Evolutionary conservation across 257 asterid genomes (phyloP), one percentile per base, ranked within the genome.

Genomic region (Nemophila menziesii): DNA sequence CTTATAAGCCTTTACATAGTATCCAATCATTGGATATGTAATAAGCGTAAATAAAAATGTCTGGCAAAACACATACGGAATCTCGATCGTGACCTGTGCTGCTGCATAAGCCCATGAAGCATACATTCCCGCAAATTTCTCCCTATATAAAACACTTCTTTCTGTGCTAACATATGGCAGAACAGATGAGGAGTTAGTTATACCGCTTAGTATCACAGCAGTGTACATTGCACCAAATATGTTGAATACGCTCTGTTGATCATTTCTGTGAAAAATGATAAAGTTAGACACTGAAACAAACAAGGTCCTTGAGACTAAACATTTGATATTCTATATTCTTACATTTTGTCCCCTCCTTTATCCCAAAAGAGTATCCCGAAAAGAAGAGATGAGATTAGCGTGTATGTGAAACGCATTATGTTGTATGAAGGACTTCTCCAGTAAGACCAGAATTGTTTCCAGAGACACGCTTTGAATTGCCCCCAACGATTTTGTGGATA

Each of bases 361-460:
- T n/a, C n/a, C n/a, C n/a, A n/a, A n/a, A n/a, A n/a, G n/a, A n/a
- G n/a, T n/a, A n/a, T n/a, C n/a, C n/a, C n/a, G n/a, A n/a, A n/a
- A n/a, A n/a, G n/a, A n/a, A n/a, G n/a, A n/a, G 98, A 78, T 58
- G 84, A 83, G 44, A 80, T 80, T 63, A 68, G 58, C 2, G 98
- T 89, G 72, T 89, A 89, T 71, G 84, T 75, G 77, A 80, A 71
- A 54, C 95, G 86, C 45, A 89, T 95, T 36, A 95, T 95, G 22
- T 95, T 89, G 70, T 89, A 89, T 51, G 80, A 93, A 43, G 98
- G 98, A 65, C 84, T 89, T 66, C 98, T 73, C 98, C 98, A 89
- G 65, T 89, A 89, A 36, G 98, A 89, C 43, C 80, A 71, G 56
- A 78, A 65, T 67, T 89, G 95, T 80, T 89, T 89, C 94, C 95